phyloP scores from a whole-genome alignment of 169 alveolate genomes.

The Plasmodium ovale region DNA sequence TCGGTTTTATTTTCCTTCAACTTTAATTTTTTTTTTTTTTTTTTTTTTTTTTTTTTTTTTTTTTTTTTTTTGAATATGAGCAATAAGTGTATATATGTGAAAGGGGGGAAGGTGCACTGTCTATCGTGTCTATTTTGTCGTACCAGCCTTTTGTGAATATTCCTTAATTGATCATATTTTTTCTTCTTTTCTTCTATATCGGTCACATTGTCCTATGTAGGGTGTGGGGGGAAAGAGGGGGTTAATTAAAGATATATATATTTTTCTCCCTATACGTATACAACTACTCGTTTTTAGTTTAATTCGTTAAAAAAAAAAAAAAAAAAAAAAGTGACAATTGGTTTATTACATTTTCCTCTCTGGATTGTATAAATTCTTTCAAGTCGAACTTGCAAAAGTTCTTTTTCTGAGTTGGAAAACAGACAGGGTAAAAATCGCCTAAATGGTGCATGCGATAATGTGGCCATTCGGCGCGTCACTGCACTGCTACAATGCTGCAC shows the following conservation, averaged over 20 bases:
- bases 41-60: not conserved
- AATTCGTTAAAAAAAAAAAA: no score
- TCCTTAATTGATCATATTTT: conserved; percentile 23
- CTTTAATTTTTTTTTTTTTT: not conserved
- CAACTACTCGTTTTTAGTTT: not conserved
- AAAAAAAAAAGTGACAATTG: not conserved
- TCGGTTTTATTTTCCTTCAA: conserved; percentile 18
- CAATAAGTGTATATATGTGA: no score
- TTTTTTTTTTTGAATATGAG: conserved; percentile 9
- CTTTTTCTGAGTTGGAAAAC: conserved; percentile 28
- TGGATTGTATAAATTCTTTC: conserved; percentile 18
- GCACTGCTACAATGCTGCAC: no score
- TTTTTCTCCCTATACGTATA: no score
- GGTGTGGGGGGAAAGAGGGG: not conserved
- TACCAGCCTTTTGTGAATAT: conserved; percentile 17
- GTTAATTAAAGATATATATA: not conserved
- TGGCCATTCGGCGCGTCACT: no score
- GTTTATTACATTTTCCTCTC: conserved; percentile 23
- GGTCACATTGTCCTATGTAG: conserved; percentile 1
- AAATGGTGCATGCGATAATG: no score
- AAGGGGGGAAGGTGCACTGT: no score
- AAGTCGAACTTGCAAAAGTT: conserved; percentile 31
- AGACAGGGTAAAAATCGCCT: no score
- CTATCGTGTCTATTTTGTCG: not conserved
- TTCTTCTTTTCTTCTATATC: conserved; percentile 60